These are phyloP conservation scores for Leptomonas seymouri DNA, from an alignment of 208 protist genomes.

Conservation along the genomic window DNA sequence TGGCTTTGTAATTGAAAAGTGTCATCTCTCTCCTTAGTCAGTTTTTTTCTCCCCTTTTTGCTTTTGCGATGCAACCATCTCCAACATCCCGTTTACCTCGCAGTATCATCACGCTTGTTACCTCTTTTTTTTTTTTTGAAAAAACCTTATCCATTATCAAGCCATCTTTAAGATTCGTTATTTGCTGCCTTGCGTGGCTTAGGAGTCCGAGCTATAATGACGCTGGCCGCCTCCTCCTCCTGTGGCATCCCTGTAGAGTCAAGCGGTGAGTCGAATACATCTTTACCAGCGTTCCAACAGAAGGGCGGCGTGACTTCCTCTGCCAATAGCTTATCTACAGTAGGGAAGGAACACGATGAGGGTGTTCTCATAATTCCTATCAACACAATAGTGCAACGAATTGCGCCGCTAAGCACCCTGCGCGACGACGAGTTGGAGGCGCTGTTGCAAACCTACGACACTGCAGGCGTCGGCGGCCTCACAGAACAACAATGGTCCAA, in stretches of 20 bases:
- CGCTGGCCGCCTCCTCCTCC: conserved; percentile 15
- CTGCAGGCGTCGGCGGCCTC: conserved; percentile 54
- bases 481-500: conserved; percentile 67
- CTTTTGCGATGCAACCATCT: not conserved
- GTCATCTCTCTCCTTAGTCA: not conserved
- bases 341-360: conserved; percentile 1
- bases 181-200: not conserved
- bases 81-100: not conserved
- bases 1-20: not conserved
- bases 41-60: not conserved
- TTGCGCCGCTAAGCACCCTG: conserved; percentile 54
- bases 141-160: not conserved
- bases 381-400: conserved; percentile 56
- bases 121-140: not conserved
- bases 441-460: conserved; percentile 65
- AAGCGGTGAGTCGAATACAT: not conserved
- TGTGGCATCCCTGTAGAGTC: not conserved
- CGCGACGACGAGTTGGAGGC: conserved; percentile 40
- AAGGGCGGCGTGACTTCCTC: not conserved
- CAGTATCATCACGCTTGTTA: not conserved
- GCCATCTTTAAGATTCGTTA: not conserved
- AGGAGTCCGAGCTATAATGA: conserved; percentile 9
- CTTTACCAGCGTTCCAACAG: not conserved
- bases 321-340: not conserved
- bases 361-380: conserved; percentile 50